Percentiles rank a stretch among this genome's conserved stretches.
Conservation (phyloP, 140 eudicot genomes). For the Anethum foeniculum region DNA sequence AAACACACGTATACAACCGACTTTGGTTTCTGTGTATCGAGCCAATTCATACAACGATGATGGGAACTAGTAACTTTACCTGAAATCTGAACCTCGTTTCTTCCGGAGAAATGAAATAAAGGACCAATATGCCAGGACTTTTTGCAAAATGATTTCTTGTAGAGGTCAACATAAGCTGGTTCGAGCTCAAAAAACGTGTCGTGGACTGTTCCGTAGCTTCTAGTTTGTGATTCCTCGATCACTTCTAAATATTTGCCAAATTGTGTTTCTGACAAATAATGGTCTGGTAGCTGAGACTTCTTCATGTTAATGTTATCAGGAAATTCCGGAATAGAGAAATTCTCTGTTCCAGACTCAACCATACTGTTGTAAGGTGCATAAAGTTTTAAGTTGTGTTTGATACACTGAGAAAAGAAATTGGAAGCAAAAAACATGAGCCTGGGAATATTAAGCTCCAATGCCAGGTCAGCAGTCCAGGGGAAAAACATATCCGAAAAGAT, state of each 20-base stretch:
- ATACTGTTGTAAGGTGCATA: neutral
- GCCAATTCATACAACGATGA: neutral
- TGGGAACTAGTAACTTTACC: neutral
- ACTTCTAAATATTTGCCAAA: neutral
- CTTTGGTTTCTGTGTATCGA: neutral
- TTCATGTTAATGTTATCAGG: neutral
- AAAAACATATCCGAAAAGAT: neutral
- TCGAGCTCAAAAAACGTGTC: neutral
- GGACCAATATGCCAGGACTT: neutral
- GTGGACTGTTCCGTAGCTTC: constrained; percentile 4
- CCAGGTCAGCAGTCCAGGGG: constrained; percentile 1
- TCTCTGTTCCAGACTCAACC: neutral
- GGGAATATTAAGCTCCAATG: neutral
- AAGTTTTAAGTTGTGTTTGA: neutral
- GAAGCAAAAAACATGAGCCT: neutral
- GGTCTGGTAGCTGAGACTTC: neutral
- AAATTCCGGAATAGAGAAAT: neutral
- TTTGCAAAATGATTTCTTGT: neutral
- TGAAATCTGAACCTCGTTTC: neutral
- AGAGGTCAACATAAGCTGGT: neutral
- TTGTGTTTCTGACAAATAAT: neutral
- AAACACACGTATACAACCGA: neutral
- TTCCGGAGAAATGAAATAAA: neutral
- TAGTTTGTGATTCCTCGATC: neutral
- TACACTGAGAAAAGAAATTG: neutral